phyloP scores from a whole-genome alignment of 1,284 basidiomycete species.

The Porphyrellus sp. region DNA sequence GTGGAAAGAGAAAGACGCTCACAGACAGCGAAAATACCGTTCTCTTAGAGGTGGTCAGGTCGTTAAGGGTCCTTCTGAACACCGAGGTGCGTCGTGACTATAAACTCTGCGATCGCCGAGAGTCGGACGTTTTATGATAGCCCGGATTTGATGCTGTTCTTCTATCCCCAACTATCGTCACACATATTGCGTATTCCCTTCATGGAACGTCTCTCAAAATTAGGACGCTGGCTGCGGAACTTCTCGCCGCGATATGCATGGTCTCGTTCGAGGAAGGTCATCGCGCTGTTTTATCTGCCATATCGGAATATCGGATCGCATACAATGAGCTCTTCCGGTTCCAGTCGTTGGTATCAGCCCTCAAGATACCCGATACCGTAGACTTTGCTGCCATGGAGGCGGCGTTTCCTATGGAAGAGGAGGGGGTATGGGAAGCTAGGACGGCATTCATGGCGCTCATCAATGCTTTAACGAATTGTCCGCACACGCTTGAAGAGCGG shows the following conservation, averaged over 20 bases:
- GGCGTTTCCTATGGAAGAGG: constrained; percentile 48
- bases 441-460: constrained; percentile 74
- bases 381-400: constrained; percentile 38
- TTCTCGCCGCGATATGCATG: constrained; percentile 81
- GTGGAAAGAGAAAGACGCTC: constrained; percentile 54
- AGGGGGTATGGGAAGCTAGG: constrained; percentile 79
- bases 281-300: constrained; percentile 67
- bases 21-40: constrained; percentile 67
- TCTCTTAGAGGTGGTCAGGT: constrained; percentile 74
- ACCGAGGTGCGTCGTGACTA: constrained; percentile 60
- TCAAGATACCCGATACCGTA: constrained; percentile 53
- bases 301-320: constrained; percentile 77
- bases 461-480: constrained; percentile 78
- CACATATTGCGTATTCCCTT: constrained; percentile 71
- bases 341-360: constrained; percentile 65
- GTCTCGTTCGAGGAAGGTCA: constrained; percentile 73
- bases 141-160: constrained; percentile 73
- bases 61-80: constrained; percentile 79
- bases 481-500: constrained; percentile 75
- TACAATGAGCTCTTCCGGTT: constrained; percentile 79
- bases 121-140: constrained; percentile 37
- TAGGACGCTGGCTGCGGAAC: constrained; percentile 69
- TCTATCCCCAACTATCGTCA: constrained; percentile 63
- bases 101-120: neutral
- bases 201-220: constrained; percentile 68